Base-by-base conservation (phyloP, 495 filamentous ascomycete genomes). In the Neurospora discreta region DNA sequence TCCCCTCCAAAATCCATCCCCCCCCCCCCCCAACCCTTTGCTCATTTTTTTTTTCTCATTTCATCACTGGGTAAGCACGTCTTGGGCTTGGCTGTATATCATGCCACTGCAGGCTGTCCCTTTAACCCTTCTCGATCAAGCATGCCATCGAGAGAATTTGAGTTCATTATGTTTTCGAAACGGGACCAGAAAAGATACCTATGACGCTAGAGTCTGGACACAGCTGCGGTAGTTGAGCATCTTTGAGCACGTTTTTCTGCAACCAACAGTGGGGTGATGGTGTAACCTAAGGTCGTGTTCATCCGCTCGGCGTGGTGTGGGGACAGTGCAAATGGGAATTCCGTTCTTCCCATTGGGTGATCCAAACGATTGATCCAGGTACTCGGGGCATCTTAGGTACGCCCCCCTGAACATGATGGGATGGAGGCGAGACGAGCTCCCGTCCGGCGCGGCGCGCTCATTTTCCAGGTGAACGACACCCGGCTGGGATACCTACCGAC, bases 201-300 rank as follows among this genome's bases (percentile, higher is more conserved):
- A 36, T 43, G n/a, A 30, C 15, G 20, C 42, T 58, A 20, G 20
- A 70, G 39, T 26, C 68, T 42, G 46, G 46, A 42, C 23, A n/a
- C 36, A 26, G 36, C 30, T 65, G 42, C 39, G 18, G n/a, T 5
- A 23, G 11, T 44, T 44, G 43, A 39, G 75, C 74, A 75, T 42
- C 75, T 77, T 77, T 77, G 75, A 77, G 75, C 75, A 77, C 60
- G 70, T 77, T 77, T 77, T 30, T 70, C 26, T 33, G 23, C 52
- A 60, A 60, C 52, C 13, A 58, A 58, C 20, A 58, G 46, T 58
- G 46, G 46, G 46, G 46, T 10, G 46, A 58, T 20, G 20, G 46
- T 26, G 20, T 10, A 15, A 26, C 43, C n/a, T 46, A 9, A n/a
- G 43, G 42, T n/a, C 18, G 42, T 44, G 42, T 18, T 44, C 7